Base-by-base conservation (phyloP, 1,284 basidiomycete genomes). In the Boletellus sp. region DNA sequence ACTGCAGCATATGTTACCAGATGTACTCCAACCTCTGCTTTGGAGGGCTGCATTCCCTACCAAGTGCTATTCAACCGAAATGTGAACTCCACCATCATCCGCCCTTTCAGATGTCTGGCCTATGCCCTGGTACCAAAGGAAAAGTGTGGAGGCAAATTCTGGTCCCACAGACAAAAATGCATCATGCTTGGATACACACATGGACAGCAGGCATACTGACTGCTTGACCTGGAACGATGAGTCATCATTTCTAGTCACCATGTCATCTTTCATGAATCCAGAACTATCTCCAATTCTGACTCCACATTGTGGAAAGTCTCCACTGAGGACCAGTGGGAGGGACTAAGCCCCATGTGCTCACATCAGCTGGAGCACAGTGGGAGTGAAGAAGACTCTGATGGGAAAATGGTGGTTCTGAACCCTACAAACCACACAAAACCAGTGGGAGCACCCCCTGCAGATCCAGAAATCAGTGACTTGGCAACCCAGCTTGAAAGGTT, bases 1-100 rank as follows among this genome's bases (percentile, higher is more conserved):
- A 42, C 26, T 11, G 64, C 72, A 15, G 50, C 52, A 2, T 48
- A 41, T 11, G 6, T 48, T n/a, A 58, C 57, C 3, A 49, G 52
- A 5, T 13, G 52, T 6, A 53, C 39, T 47, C 41, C 28, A 4
- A 30, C 30, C 4, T 41, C 50, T 11, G 8, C 44, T 51, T 4
- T 10, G 37, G 26, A 26, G 15, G 19, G 3, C 5, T 22, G 22
- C 5, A 11, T 12, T 3, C 40, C 40, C 0, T 51, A 51, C 19
- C 33, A 47, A n/a, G 4, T 10, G 0, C 7, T 51, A 0, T 51
- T 51, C n/a, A 5, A 51, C 4, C 7, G 33, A 16, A 22, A 24
- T 6, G 21, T 43, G 0, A 24, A 51, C 11, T 44, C 13, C 0
- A 51, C 24, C 2, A 7, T 53, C 6, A 43, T 54, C 44, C 5